Conservation (phyloP, 371 early-diverging fungal species). For the Cokeromyces recurvatus region DNA sequence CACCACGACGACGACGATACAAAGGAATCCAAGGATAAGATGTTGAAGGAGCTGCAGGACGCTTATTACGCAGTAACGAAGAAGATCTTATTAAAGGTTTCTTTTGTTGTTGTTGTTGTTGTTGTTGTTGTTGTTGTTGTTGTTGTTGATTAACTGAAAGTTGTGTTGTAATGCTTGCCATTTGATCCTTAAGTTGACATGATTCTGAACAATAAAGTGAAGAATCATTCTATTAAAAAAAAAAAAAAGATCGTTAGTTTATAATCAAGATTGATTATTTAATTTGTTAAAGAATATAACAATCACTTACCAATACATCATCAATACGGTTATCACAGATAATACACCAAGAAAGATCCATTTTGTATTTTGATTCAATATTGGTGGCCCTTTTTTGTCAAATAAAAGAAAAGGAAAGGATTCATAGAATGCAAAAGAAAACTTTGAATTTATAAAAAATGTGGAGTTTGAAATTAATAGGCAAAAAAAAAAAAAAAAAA, state of each 20-base stretch:
- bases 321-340: constrained; percentile 32
- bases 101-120: not conserved
- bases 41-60: constrained; percentile 20
- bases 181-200: constrained; percentile 32
- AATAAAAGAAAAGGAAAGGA: constrained; percentile 23
- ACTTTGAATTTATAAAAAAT: constrained; percentile 1
- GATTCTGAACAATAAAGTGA: constrained; percentile 28
- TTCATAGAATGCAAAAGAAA: not conserved
- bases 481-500: too few relatives aligned
- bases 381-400: constrained; percentile 23
- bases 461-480: not conserved
- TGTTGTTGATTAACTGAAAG: constrained; percentile 17
- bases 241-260: too few relatives aligned
- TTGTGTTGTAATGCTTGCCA: constrained; percentile 24
- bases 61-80: constrained; percentile 13
- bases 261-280: not conserved
- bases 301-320: constrained; percentile 23
- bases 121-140: constrained; percentile 1
- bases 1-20: constrained; percentile 27
- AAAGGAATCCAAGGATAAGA: constrained; percentile 33
- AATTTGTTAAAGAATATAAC: not conserved
- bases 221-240: constrained; percentile 19
- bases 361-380: constrained; percentile 5
- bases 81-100: constrained; percentile 2
- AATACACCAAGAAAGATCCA: constrained; percentile 35